Evolutionary conservation across 2,329 filamentous ascomycete species (phyloP).

Genomic region (Dichotomopilus funicola): DNA sequence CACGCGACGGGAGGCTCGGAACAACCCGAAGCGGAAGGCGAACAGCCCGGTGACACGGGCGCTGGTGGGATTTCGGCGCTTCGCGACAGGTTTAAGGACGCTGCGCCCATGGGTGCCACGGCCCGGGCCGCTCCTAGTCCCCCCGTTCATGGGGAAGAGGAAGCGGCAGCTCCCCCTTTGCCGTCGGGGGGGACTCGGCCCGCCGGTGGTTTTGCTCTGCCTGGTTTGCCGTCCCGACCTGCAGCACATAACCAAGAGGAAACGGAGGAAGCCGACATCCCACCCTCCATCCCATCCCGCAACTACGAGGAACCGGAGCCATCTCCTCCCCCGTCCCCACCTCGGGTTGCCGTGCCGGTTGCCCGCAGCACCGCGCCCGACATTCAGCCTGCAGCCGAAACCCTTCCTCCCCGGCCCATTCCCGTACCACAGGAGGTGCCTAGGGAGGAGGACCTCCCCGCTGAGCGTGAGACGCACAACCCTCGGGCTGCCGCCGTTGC

Average conservation of each 20-base stretch:
- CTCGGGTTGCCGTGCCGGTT: slow-evolving; percentile 81
- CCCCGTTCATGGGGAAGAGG: slow-evolving; percentile 37
- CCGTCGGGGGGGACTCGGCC: slow-evolving; percentile 60
- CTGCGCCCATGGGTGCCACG: slow-evolving; percentile 58
- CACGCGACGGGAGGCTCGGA: slow-evolving; percentile 58
- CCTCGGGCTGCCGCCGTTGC: slow-evolving; percentile 51
- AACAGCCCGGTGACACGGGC: slow-evolving; percentile 41
- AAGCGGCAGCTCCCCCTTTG: slow-evolving; percentile 51
- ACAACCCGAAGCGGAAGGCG: slow-evolving; percentile 36
- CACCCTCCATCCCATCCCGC: slow-evolving; percentile 31
- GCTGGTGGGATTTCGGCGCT: slow-evolving; percentile 64
- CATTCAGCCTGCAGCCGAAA: slow-evolving; percentile 37
- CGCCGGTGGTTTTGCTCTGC: slow-evolving; percentile 69
- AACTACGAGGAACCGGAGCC: slow-evolving; percentile 37
- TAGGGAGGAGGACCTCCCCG: slow-evolving; percentile 56
- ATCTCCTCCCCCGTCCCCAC: slow-evolving; percentile 77
- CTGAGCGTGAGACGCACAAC: slow-evolving; percentile 57
- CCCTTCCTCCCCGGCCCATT: slow-evolving; percentile 48
- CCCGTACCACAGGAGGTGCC: slow-evolving; percentile 53
- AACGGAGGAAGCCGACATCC: slow-evolving; percentile 39
- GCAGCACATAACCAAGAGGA: slow-evolving; percentile 50
- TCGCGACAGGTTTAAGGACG: slow-evolving; percentile 74
- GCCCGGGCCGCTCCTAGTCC: slow-evolving; percentile 31
- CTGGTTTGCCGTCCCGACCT: slow-evolving; percentile 61
- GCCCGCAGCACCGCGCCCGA: slow-evolving; percentile 53